These are phyloP conservation scores for Boletus patriciae DNA, from an alignment of 768 basidiomycete genomes.

Conservation along the genomic window DNA sequence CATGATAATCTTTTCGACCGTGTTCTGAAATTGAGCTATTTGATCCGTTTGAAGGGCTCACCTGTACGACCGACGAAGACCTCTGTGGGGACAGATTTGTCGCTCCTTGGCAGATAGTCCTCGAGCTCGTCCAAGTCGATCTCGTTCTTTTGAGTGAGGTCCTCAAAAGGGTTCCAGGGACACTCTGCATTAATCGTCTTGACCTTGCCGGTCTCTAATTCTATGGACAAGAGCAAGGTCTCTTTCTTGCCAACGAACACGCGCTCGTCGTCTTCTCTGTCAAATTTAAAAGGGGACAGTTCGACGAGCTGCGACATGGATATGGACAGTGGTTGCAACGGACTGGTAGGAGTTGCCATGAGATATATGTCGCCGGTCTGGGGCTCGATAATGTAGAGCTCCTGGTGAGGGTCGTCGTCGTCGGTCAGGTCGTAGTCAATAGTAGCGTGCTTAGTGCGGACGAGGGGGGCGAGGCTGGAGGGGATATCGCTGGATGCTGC, in stretches of 20 bases:
- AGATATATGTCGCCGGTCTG: constrained; percentile 93
- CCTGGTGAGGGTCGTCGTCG: constrained; percentile 54
- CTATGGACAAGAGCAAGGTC: constrained; percentile 73
- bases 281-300: constrained; percentile 78
- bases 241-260: constrained; percentile 92
- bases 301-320: constrained; percentile 93
- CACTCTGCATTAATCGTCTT: constrained; percentile 77
- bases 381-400: constrained; percentile 92
- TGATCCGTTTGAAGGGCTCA: constrained; percentile 31
- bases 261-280: constrained; percentile 51
- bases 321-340: constrained; percentile 85
- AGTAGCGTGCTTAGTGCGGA: constrained; percentile 66
- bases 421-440: constrained; percentile 55
- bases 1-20: constrained; percentile 70
- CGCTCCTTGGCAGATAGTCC: constrained; percentile 40
- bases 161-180: constrained; percentile 69
- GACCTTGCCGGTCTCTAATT: constrained; percentile 77
- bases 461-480: constrained; percentile 66
- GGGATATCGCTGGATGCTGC: constrained; percentile 50
- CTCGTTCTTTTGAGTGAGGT: constrained; percentile 43
- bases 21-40: constrained; percentile 4
- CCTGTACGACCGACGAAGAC: constrained; percentile 69
- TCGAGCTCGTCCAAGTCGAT: constrained; percentile 63
- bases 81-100: constrained; percentile 37
- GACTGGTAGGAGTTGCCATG: constrained; percentile 62